Percentiles rank a stretch among this genome's conserved stretches.
Conservation (phyloP, 352 stramenopile species). For the Pythium plurisporium region DNA sequence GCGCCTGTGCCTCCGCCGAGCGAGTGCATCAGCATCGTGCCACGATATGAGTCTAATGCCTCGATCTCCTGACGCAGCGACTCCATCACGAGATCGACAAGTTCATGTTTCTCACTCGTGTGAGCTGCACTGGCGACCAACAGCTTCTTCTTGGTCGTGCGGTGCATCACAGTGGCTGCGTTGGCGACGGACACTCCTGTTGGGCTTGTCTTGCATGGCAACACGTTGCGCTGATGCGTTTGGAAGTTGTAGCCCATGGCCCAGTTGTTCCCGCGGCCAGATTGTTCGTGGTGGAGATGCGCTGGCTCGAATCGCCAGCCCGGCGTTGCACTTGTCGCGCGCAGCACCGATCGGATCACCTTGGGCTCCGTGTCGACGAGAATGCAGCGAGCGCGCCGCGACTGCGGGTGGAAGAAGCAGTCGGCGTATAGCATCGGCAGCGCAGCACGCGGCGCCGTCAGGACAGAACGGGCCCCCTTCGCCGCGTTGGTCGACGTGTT, state of each 20-base stretch:
- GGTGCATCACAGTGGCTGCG: background rate
- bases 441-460: background rate
- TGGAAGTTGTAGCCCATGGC: constrained; percentile 82
- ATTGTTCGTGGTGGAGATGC: constrained; percentile 54
- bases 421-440: constrained; percentile 22
- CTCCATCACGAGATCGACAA: constrained; percentile 71
- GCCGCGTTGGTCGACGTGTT: background rate
- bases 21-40: constrained; percentile 74
- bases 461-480: background rate
- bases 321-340: background rate
- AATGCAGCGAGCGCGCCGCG: constrained; percentile 51
- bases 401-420: constrained; percentile 47
- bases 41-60: constrained; percentile 57
- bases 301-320: constrained; percentile 31
- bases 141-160: constrained; percentile 5
- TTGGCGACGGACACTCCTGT: background rate
- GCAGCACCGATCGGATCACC: constrained; percentile 41
- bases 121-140: background rate
- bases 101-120: constrained; percentile 33
- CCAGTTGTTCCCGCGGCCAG: constrained; percentile 86
- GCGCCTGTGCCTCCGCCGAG: constrained; percentile 79
- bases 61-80: constrained; percentile 73
- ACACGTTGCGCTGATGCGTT: constrained; percentile 31
- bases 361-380: constrained; percentile 81
- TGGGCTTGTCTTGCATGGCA: constrained; percentile 17